Conservation (phyloP, 805 yeast genomes). For the Saccharomycopsis fibuligera region DNA sequence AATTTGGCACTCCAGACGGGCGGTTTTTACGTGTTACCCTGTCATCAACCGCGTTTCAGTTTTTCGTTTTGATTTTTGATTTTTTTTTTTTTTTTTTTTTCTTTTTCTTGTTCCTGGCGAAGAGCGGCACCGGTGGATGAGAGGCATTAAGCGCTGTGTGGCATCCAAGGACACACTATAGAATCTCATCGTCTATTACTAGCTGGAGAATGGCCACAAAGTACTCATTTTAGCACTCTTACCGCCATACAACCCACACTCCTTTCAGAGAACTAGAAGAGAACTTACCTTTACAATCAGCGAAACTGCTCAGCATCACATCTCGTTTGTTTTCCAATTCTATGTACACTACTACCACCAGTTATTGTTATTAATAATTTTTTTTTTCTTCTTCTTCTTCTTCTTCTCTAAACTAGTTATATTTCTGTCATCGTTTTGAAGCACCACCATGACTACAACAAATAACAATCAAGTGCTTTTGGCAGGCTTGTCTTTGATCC, state of each 20-base stretch:
- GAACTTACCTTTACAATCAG: no score
- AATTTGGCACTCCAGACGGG: background rate
- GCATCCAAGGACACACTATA: no score
- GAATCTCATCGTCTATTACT: background rate
- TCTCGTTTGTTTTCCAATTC: no score
- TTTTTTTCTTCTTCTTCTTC: background rate
- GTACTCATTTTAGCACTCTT: background rate
- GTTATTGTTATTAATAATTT: no score
- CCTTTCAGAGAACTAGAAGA: no score
- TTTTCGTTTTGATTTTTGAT: background rate
- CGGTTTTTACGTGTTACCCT: no score
- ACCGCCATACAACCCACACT: background rate
- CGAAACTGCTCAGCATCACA: no score
- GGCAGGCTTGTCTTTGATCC: conserved; percentile 20
- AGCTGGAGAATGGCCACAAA: background rate
- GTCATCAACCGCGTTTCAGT: no score
- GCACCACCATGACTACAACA: background rate
- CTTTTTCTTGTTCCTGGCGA: no score
- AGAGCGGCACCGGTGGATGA: no score
- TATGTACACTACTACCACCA: no score
- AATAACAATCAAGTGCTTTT: conserved; percentile 15
- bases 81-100: background rate
- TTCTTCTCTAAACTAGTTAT: background rate
- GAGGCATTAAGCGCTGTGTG: no score
- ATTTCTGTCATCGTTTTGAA: background rate